Percentiles rank a stretch among this genome's conserved stretches.
These are phyloP conservation scores for Epichloe sp. DNA, from an alignment of 2,329 filamentous ascomycete genomes.

Conservation along the genomic window DNA sequence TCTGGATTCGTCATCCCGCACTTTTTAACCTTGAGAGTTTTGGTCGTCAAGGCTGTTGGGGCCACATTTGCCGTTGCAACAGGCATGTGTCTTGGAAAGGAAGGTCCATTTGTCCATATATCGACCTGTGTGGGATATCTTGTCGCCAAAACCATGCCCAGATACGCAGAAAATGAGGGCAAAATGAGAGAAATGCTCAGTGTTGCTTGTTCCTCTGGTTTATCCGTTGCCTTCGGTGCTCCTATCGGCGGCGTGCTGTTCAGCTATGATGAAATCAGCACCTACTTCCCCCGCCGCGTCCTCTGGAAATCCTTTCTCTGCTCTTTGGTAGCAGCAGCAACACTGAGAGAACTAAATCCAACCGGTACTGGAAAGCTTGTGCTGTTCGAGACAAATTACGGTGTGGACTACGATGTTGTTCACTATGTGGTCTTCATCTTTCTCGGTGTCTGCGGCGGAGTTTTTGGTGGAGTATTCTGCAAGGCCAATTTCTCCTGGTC, in stretches of 20 bases:
- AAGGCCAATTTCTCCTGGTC: constrained; percentile 44
- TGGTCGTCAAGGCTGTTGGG: constrained; percentile 44
- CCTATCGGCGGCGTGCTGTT: constrained; percentile 50
- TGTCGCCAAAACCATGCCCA: constrained; percentile 36
- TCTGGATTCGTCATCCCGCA: constrained; percentile 47
- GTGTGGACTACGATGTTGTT: constrained; percentile 36
- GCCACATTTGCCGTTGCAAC: constrained; percentile 44
- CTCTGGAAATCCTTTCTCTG: constrained; percentile 47
- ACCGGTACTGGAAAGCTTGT: constrained; percentile 47
- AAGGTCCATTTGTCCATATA: constrained; percentile 50
- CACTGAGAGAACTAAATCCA: constrained; percentile 44
- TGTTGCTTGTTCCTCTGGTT: constrained; percentile 41
- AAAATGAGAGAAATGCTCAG: constrained; percentile 46
- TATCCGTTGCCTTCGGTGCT: constrained; percentile 48
- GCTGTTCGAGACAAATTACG: constrained; percentile 47
- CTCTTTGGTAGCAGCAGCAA: constrained; percentile 40
- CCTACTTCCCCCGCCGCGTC: constrained; percentile 42
- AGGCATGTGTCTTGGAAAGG: constrained; percentile 48
- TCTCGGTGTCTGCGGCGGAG: constrained; percentile 41
- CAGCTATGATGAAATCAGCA: constrained; percentile 46
- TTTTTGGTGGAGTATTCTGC: constrained; percentile 47
- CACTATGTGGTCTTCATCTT: constrained; percentile 45
- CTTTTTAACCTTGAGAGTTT: constrained; percentile 40
- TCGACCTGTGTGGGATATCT: constrained; percentile 44
- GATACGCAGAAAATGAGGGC: constrained; percentile 42